These are phyloP conservation scores for Pleurotus eryngii DNA, from an alignment of 768 basidiomycete species.

Conservation along the genomic window DNA sequence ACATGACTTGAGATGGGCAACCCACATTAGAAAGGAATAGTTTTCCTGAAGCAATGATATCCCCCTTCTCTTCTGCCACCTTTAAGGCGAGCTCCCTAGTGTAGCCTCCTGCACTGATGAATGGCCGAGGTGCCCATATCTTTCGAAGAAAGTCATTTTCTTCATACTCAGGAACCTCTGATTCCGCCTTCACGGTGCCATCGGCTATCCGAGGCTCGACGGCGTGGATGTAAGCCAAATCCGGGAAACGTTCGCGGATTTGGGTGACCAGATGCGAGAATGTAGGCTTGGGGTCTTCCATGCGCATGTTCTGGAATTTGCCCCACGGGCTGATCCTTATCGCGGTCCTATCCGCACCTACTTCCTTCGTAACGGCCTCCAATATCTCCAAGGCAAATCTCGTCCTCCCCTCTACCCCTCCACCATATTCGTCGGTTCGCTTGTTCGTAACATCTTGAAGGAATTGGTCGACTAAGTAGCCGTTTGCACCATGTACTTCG, in stretches of 20 bases:
- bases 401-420: constrained; percentile 42
- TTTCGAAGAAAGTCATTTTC: constrained; percentile 16
- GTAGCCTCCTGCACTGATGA: constrained; percentile 28
- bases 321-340: constrained; percentile 44
- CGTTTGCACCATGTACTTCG: constrained; percentile 35
- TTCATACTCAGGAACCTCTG: not conserved
- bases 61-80: constrained; percentile 17
- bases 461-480: constrained; percentile 41
- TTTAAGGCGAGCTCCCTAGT: constrained; percentile 23
- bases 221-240: constrained; percentile 44
- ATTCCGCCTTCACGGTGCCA: not conserved
- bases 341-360: constrained; percentile 41
- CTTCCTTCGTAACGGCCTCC: constrained; percentile 32
- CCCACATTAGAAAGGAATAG: constrained; percentile 14
- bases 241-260: constrained; percentile 30
- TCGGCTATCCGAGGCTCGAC: constrained; percentile 23
- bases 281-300: constrained; percentile 40
- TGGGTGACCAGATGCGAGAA: constrained; percentile 40
- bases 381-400: constrained; percentile 43
- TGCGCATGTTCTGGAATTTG: constrained; percentile 31
- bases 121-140: constrained; percentile 20
- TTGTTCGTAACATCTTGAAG: constrained; percentile 37
- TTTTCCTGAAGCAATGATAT: constrained; percentile 10
- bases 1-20: not conserved
- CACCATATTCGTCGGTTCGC: constrained; percentile 51